Percentiles rank a stretch among this genome's conserved stretches.
phyloP scores from a whole-genome alignment of 805 yeast genomes.

The Yueomyces sinensis region DNA sequence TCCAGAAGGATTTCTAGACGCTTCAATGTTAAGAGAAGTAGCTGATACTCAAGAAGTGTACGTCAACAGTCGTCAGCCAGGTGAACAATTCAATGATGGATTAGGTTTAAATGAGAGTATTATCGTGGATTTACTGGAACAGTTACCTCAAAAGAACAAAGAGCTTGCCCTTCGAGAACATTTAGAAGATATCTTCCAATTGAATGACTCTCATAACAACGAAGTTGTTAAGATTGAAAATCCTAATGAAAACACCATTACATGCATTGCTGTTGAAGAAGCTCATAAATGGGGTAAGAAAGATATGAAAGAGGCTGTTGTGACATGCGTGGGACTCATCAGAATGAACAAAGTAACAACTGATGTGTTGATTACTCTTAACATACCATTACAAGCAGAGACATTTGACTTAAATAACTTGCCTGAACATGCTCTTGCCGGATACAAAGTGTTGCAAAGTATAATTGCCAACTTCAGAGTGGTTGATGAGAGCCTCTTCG shows the following conservation, averaged over 20 bases:
- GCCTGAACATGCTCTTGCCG: conserved; percentile 6
- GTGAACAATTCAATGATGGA: conserved; percentile 23
- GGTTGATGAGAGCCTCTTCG: conserved; percentile 17
- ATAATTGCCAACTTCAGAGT: conserved; percentile 15
- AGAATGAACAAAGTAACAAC: conserved; percentile 39
- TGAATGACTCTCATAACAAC: conserved; percentile 28
- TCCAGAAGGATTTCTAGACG: conserved; percentile 59
- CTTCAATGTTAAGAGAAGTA: conserved; percentile 62
- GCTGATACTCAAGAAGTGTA: conserved; percentile 95
- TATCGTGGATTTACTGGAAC: conserved; percentile 53
- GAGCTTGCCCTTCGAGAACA: conserved; percentile 37
- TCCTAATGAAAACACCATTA: conserved; percentile 6
- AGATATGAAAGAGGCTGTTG: conserved; percentile 26
- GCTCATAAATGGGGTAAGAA: conserved; percentile 41
- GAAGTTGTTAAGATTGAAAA: conserved; percentile 14
- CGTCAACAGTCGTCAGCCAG: conserved; percentile 31
- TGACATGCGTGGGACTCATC: conserved; percentile 43
- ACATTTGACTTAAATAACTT: not conserved
- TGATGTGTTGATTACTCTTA: conserved; percentile 48
- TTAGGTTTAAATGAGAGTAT: conserved; percentile 37
- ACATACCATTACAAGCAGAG: conserved; percentile 33
- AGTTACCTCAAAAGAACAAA: conserved; percentile 28
- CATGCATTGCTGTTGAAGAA: conserved; percentile 29
- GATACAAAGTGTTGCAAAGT: conserved; percentile 9
- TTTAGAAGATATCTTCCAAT: conserved; percentile 37